These are phyloP conservation scores for Fagopyrum tataricum DNA, from an alignment of 148 eudicot genomes.

Conservation along the genomic window DNA sequence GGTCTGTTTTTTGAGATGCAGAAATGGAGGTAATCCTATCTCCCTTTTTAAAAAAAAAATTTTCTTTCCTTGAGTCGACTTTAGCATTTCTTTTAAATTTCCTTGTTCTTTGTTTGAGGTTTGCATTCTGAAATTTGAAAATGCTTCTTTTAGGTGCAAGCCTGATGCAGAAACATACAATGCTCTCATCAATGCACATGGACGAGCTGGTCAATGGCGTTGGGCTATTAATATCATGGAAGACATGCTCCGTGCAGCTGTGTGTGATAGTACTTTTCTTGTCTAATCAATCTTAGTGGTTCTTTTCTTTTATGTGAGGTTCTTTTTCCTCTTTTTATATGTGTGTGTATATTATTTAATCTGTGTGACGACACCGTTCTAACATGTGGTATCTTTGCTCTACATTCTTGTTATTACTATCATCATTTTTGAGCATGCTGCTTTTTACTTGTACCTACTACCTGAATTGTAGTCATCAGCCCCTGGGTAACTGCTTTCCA, in stretches of 20 bases:
- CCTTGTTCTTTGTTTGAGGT: background rate
- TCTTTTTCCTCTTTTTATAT: conserved; percentile 23
- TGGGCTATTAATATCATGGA: conserved; percentile 95
- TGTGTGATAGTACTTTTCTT: conserved; percentile 51
- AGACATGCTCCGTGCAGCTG: conserved; percentile 98
- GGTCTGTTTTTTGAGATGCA: conserved; percentile 99
- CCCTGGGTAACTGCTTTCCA: background rate
- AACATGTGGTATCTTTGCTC: background rate
- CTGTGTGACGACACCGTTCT: background rate
- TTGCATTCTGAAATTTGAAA: background rate
- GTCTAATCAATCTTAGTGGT: conserved; percentile 24
- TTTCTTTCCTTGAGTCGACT: background rate
- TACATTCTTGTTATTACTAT: background rate
- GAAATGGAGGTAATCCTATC: conserved; percentile 65
- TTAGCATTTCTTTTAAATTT: background rate
- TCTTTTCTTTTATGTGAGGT: conserved; percentile 28
- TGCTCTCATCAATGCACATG: conserved; percentile 88
- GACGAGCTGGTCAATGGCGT: conserved; percentile 96
- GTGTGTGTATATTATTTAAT: background rate
- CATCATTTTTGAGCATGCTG: background rate
- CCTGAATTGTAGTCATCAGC: background rate
- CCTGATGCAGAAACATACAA: conserved; percentile 88
- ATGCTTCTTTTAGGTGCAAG: conserved; percentile 56
- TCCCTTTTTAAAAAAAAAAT: too few species aligned
- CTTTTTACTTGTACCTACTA: background rate